phyloP scores from a whole-genome alignment of 78 protist species.

The Emiliania huxleyi region DNA sequence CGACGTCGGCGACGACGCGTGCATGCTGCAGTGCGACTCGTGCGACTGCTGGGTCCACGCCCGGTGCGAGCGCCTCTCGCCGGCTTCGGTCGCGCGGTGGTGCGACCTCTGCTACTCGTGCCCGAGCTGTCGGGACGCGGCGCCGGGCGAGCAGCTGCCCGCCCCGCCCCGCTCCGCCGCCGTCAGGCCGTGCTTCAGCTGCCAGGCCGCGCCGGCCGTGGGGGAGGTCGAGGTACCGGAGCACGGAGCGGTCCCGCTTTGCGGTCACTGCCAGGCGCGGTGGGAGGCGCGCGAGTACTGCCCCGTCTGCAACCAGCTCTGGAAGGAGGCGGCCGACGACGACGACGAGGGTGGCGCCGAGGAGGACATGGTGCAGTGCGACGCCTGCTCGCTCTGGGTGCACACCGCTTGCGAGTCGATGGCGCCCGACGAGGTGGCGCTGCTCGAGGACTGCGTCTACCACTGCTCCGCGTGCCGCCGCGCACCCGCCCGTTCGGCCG shows the following conservation, averaged over 20 bases:
- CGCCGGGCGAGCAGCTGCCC: neutral
- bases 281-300: neutral
- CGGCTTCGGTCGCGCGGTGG: neutral
- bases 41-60: conserved; percentile 12
- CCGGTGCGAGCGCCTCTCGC: neutral
- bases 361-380: neutral
- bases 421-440: neutral
- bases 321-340: neutral
- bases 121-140: neutral
- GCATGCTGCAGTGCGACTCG: neutral
- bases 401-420: neutral
- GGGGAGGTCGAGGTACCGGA: neutral
- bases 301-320: neutral
- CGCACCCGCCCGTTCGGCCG: neutral
- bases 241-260: neutral
- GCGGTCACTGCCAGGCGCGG: neutral
- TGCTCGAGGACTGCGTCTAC: neutral
- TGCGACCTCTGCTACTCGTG: neutral
- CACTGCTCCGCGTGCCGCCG: neutral
- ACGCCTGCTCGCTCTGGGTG: neutral
- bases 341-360: neutral
- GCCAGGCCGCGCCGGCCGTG: neutral
- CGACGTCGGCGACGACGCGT: neutral
- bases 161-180: neutral
- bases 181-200: neutral